Percentiles rank a stretch among this genome's conserved stretches.
phyloP scores from a whole-genome alignment of 2,329 filamentous ascomycete genomes.

The Fusarium keratoplasticum region DNA sequence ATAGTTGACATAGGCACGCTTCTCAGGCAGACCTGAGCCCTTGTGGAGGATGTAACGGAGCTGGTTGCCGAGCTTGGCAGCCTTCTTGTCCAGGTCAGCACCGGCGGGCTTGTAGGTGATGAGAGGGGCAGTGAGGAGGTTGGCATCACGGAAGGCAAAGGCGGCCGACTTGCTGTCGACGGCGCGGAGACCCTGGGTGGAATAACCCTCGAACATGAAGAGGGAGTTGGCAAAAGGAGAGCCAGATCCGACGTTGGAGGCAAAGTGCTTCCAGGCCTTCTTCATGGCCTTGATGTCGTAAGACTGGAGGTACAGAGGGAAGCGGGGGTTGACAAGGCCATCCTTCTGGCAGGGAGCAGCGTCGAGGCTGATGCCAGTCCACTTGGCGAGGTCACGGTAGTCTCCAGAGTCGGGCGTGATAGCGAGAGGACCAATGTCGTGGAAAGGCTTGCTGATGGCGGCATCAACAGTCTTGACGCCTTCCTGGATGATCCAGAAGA shows the following conservation, averaged over 20 bases:
- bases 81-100: slow-evolving; percentile 23
- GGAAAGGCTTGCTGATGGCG: slow-evolving; percentile 57
- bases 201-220: slow-evolving; percentile 69
- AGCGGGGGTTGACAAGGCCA: slow-evolving; percentile 40
- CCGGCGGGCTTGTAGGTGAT: slow-evolving; percentile 35
- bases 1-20: slow-evolving; percentile 60
- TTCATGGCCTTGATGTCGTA: slow-evolving; percentile 34
- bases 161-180: slow-evolving; percentile 7
- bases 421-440: slow-evolving; percentile 54
- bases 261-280: slow-evolving; percentile 31
- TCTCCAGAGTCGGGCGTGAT: slow-evolving; percentile 39
- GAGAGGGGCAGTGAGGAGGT: slow-evolving; percentile 38
- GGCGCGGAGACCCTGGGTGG: slow-evolving; percentile 51
- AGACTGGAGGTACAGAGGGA: slow-evolving; percentile 39
- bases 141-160: slow-evolving; percentile 39
- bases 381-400: slow-evolving; percentile 37
- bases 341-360: slow-evolving; percentile 38
- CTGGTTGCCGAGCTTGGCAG: slow-evolving; percentile 29
- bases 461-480: slow-evolving; percentile 55
- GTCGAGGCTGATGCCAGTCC: slow-evolving; percentile 35
- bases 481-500: slow-evolving; percentile 58
- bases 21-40: slow-evolving; percentile 13
- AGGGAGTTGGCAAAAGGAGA: slow-evolving; percentile 47
- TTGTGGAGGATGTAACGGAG: slow-evolving; percentile 31
- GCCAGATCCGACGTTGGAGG: slow-evolving; percentile 12